phyloP scores from a whole-genome alignment of 768 basidiomycete genomes.

The Hemileccinum impolitum region DNA sequence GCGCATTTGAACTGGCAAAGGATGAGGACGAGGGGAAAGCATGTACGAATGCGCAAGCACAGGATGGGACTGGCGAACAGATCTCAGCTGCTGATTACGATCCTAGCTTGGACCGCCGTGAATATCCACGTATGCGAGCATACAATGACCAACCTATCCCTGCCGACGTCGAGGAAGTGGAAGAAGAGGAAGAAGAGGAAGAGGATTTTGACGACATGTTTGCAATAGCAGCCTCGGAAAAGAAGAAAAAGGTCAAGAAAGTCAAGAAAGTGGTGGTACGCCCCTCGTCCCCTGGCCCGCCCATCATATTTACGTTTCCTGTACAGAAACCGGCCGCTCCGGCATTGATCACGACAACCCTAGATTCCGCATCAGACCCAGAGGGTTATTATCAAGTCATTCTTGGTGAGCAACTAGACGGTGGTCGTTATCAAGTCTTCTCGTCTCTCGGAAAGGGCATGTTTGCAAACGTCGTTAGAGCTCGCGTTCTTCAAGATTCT shows the following conservation, averaged over 20 bases:
- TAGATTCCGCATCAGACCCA: slow-evolving; percentile 88
- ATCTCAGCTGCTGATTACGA: slow-evolving; percentile 94
- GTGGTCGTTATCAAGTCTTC: slow-evolving; percentile 91
- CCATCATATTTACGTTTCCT: slow-evolving; percentile 1
- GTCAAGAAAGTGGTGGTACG: slow-evolving; percentile 56
- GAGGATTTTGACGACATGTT: slow-evolving; percentile 98
- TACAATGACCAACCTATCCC: slow-evolving; percentile 35
- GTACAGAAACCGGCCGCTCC: slow-evolving; percentile 50
- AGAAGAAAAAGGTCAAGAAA: slow-evolving; percentile 55
- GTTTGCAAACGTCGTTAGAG: slow-evolving; percentile 96
- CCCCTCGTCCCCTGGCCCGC: neutral
- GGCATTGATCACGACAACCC: slow-evolving; percentile 66
- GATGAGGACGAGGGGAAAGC: slow-evolving; percentile 50
- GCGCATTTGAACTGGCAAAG: slow-evolving; percentile 67
- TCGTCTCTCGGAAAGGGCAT: slow-evolving; percentile 97
- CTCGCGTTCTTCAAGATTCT: slow-evolving; percentile 70
- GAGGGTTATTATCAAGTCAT: slow-evolving; percentile 97
- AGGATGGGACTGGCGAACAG: slow-evolving; percentile 56
- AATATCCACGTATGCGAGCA: slow-evolving; percentile 75
- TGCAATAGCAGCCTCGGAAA: slow-evolving; percentile 49
- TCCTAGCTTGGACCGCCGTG: slow-evolving; percentile 74
- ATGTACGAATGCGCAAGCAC: slow-evolving; percentile 43
- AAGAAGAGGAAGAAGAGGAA: slow-evolving; percentile 68
- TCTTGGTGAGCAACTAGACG: slow-evolving; percentile 90
- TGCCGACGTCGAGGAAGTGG: slow-evolving; percentile 46